These are phyloP conservation scores for Solanum hybrid DNA, from an alignment of 305 asterid species.

Conservation along the genomic window DNA sequence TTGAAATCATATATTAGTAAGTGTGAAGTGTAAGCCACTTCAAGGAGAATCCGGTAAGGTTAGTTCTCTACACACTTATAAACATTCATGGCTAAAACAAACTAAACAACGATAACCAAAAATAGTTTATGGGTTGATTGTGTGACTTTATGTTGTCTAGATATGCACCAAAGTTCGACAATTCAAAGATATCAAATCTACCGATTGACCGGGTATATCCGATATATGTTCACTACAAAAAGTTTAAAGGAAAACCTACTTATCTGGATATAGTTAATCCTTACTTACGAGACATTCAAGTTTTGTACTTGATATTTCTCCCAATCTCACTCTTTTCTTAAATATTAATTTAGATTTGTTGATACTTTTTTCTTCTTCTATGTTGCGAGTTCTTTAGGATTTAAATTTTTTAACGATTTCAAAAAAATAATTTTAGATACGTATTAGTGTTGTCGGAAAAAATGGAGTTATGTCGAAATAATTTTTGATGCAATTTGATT, in stretches of 20 bases:
- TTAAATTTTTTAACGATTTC: neutral
- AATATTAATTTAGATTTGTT: neutral
- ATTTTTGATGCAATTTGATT: neutral
- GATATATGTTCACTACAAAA: neutral
- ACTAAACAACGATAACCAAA: neutral
- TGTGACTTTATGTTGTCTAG: neutral
- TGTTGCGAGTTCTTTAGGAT: neutral
- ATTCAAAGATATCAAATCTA: neutral
- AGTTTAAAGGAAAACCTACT: neutral
- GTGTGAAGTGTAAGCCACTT: neutral
- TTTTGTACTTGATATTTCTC: neutral
- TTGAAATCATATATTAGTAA: neutral
- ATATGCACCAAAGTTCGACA: neutral
- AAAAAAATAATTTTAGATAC: no score
- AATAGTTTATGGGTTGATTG: neutral
- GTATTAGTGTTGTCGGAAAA: neutral
- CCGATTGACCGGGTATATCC: neutral
- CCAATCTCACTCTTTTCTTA: neutral
- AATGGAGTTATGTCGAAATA: neutral
- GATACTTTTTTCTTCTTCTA: neutral
- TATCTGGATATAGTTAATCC: no score
- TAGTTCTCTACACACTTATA: neutral
- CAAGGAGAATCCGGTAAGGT: neutral
- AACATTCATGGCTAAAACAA: neutral
- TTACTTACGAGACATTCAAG: neutral